Base-by-base conservation (phyloP, 768 basidiomycete genomes). In the Leccinum subgranulosum region DNA sequence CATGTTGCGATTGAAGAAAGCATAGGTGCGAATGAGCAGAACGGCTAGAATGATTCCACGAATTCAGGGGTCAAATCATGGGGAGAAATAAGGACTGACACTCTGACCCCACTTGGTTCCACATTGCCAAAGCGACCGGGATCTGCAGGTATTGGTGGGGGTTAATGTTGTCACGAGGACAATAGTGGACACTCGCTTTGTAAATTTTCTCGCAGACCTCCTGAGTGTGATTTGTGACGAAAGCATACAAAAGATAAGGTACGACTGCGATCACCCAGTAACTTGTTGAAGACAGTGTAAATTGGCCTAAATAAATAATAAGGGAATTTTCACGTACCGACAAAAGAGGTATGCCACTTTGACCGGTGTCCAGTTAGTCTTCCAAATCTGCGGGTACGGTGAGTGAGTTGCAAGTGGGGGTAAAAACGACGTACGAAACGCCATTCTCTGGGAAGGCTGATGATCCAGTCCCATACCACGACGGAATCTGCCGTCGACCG, bases 51-150 rank as follows among this genome's bases (percentile, higher is more conserved):
- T 56, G 6, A 56, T 63, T 43, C 31, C 29, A 36, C 59, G 31
- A 48, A 56, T 57, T 66, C 27, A 63, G 53, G 12, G 46, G 19
- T 7, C 15, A 51, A 31, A 29, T 45, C 11, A 19, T 2, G 5
- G 6, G 14, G 31, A 28, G 19, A 49, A 47, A 33, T 25, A 45
- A 39, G 15, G 51, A 74, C 79, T 59, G 60, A 86, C 87, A 85
- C 76, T 91, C 87, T 49, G 88, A 88, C 47, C 87, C 85, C 54
- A 90, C 88, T 81, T 91, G 90, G 65, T 92, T 92, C 88, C 88
- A 91, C 84, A 90, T 87, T 17, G 88, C 88, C 50, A 92, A 79
- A 6, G 85, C 85, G 56, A 91, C 90, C 6, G 90, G 90, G 53
- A 90, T 84, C 89, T 91, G 49, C 55, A 56, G 27, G 28, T 29